Conservation (phyloP, 2,329 filamentous ascomycete genomes). For the Didymella keratinophila region DNA sequence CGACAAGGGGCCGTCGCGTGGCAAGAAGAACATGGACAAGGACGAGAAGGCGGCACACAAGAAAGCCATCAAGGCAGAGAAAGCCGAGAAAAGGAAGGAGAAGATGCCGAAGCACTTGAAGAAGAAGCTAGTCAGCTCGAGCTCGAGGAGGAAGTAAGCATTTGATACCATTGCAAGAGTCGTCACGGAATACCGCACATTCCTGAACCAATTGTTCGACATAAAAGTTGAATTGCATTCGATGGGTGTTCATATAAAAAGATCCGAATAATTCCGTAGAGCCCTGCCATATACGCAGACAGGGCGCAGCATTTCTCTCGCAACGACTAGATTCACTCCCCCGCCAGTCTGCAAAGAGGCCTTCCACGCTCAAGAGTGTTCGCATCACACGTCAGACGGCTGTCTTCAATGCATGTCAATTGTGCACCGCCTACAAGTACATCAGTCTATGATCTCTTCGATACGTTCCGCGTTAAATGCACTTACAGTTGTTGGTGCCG, state of each 20-base stretch:
- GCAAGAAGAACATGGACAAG: conserved; percentile 80
- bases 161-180: conserved; percentile 2
- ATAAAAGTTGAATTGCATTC: too few relatives aligned
- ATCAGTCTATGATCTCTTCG: neutral
- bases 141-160: conserved; percentile 66
- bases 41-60: conserved; percentile 91
- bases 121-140: conserved; percentile 78
- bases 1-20: conserved; percentile 45
- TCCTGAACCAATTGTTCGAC: neutral
- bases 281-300: neutral
- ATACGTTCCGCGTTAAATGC: neutral
- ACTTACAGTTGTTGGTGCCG: conserved; percentile 36
- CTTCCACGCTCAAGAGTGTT: conserved; percentile 37
- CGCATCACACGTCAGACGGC: conserved; percentile 33
- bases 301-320: neutral
- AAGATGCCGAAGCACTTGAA: conserved; percentile 98
- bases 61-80: conserved; percentile 90
- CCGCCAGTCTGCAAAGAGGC: conserved; percentile 25
- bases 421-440: conserved; percentile 29
- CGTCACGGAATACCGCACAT: neutral
- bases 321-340: neutral
- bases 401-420: conserved; percentile 42
- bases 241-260: neutral
- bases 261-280: neutral
- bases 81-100: conserved; percentile 88